phyloP scores from a whole-genome alignment of 179 eudicot species.

The Camellia oleifera region DNA sequence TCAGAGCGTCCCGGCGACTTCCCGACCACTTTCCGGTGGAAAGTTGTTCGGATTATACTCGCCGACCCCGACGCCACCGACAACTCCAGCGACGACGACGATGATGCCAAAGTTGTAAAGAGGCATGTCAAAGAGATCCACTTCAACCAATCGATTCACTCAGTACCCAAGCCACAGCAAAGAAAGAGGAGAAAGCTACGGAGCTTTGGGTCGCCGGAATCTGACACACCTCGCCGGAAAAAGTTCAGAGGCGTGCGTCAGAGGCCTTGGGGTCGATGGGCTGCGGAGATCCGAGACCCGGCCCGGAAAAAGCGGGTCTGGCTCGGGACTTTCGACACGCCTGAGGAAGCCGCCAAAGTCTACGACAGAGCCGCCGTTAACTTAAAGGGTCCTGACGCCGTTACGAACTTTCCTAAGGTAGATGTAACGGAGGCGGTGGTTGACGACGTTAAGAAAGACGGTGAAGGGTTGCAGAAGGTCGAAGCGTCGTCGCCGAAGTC shows the following conservation, averaged over 20 bases:
- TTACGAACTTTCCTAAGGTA: constrained; percentile 28
- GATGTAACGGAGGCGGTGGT: not conserved
- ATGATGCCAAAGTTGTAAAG: constrained; percentile 11
- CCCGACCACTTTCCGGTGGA: not conserved
- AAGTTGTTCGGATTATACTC: constrained; percentile 28
- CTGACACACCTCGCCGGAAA: constrained; percentile 15
- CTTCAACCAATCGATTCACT: constrained; percentile 3
- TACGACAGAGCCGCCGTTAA: constrained; percentile 41
- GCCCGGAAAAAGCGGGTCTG: constrained; percentile 31
- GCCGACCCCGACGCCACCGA: constrained; percentile 44
- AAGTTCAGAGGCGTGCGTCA: constrained; percentile 38
- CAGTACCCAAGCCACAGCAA: not conserved
- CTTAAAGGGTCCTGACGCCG: constrained; percentile 34
- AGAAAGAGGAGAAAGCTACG: constrained; percentile 4
- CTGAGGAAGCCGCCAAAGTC: constrained; percentile 41
- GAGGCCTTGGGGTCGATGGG: constrained; percentile 50
- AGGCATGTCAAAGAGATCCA: constrained; percentile 31
- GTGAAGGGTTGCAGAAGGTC: not conserved
- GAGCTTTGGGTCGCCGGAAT: constrained; percentile 9
- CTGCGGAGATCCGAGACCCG: constrained; percentile 48
- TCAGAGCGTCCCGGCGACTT: constrained; percentile 18
- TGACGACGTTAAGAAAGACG: not conserved
- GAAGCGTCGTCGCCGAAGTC: constrained; percentile 35
- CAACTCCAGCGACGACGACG: constrained; percentile 25
- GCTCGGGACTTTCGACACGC: constrained; percentile 46